phyloP scores from a whole-genome alignment of 148 eudicot species.

The Diospyros lotus region DNA sequence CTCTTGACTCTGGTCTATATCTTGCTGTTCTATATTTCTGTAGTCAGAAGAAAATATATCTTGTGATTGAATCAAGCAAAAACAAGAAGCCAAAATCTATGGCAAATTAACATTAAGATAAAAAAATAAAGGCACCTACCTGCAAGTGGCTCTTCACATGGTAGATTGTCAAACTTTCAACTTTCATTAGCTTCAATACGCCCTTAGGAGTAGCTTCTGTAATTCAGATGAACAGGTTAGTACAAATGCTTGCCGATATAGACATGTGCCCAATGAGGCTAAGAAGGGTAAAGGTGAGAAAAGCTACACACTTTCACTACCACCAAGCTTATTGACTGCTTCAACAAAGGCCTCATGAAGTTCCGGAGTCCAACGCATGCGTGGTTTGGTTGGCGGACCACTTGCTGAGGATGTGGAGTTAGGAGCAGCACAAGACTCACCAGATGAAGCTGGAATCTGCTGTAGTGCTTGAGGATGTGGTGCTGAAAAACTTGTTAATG shows the following conservation, averaged over 20 bases:
- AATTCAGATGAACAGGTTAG: slow-evolving; percentile 11
- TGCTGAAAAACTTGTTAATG: slow-evolving; percentile 30
- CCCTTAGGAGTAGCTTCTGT: slow-evolving; percentile 97
- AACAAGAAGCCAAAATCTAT: not conserved
- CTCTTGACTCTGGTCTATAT: slow-evolving; percentile 69
- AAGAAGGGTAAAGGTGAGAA: slow-evolving; percentile 2
- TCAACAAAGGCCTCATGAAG: slow-evolving; percentile 92
- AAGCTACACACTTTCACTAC: slow-evolving; percentile 59
- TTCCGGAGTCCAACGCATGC: slow-evolving; percentile 99
- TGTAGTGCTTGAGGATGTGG: slow-evolving; percentile 38
- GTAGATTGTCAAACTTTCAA: slow-evolving; percentile 87
- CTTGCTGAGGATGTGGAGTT: slow-evolving; percentile 46
- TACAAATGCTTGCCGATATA: not conserved
- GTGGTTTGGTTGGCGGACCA: slow-evolving; percentile 53
- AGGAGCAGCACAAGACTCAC: slow-evolving; percentile 40
- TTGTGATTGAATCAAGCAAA: slow-evolving; percentile 8
- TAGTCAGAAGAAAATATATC: slow-evolving; percentile 12
- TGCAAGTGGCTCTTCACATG: slow-evolving; percentile 96
- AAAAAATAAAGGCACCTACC: slow-evolving; percentile 43
- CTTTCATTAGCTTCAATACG: slow-evolving; percentile 85
- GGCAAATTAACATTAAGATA: not conserved
- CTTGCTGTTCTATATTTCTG: slow-evolving; percentile 93
- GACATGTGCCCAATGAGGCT: not conserved
- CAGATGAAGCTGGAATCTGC: slow-evolving; percentile 43
- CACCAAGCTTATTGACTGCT: slow-evolving; percentile 92